Conservation (phyloP, 139 green algal genomes). For the Gonium pectorale region DNA sequence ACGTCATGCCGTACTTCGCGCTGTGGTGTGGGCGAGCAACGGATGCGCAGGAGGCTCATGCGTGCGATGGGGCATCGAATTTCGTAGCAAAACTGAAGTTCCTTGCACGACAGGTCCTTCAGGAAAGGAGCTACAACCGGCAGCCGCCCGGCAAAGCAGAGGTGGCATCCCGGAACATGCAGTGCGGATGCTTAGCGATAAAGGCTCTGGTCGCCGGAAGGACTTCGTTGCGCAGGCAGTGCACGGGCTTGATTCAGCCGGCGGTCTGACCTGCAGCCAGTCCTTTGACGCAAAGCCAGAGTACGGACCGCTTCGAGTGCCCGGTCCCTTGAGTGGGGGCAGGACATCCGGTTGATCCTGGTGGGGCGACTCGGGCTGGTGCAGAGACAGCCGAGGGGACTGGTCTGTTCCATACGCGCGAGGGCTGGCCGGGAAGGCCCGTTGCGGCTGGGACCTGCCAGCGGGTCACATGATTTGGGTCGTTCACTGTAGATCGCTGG, state of each 20-base stretch:
- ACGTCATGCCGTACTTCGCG: constrained; percentile 19
- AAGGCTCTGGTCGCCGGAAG: neutral
- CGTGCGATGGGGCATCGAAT: neutral
- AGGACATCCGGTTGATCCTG: neutral
- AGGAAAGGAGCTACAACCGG: no score
- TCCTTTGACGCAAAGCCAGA: constrained; percentile 11
- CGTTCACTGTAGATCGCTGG: neutral
- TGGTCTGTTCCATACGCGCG: neutral
- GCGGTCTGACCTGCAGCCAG: constrained; percentile 30
- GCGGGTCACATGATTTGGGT: neutral
- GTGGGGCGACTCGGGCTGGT: neutral
- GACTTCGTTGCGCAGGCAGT: no score
- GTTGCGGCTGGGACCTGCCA: neutral
- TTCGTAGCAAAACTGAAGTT: no score
- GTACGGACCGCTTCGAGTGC: constrained; percentile 34
- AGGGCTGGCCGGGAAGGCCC: no score
- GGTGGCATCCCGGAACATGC: neutral
- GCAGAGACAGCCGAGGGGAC: neutral
- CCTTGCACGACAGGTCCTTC: no score
- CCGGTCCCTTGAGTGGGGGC: neutral
- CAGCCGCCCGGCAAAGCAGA: neutral
- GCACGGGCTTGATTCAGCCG: no score
- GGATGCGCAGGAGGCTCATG: neutral
- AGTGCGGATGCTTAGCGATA: neutral
- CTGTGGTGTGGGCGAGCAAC: neutral